phyloP scores from a whole-genome alignment of 1,284 basidiomycete genomes.

The Cutaneotrichosporon sp. region DNA sequence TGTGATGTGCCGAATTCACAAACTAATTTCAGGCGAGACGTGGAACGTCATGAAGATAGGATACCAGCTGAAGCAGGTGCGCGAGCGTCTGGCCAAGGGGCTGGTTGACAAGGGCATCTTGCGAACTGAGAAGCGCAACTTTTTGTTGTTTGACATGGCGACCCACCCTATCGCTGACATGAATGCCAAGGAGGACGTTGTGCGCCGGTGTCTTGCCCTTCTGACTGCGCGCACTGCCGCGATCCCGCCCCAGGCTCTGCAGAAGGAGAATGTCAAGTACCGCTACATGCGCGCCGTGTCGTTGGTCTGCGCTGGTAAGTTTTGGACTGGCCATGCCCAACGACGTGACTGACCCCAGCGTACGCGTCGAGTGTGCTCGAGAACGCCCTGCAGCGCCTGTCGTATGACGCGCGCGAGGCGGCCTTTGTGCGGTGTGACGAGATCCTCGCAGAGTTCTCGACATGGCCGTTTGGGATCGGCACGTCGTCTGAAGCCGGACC shows the following conservation, averaged over 20 bases:
- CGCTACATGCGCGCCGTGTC: constrained; percentile 75
- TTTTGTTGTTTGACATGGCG: constrained; percentile 97
- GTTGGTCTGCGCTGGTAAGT: constrained; percentile 71
- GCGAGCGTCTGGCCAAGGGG: constrained; percentile 93
- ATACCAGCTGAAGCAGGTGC: constrained; percentile 94
- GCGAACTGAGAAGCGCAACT: constrained; percentile 96
- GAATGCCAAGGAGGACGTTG: constrained; percentile 78
- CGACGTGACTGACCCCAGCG: constrained; percentile 33
- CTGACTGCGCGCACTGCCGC: constrained; percentile 81
- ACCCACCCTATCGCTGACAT: constrained; percentile 92
- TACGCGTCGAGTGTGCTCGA: constrained; percentile 94
- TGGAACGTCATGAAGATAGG: constrained; percentile 99
- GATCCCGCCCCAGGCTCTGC: constrained; percentile 67
- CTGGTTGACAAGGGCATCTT: constrained; percentile 95
- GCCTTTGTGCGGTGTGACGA: constrained; percentile 90
- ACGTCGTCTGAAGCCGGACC: constrained; percentile 39
- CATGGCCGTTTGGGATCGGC: constrained; percentile 76
- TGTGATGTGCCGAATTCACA: neutral
- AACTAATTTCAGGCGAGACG: constrained; percentile 72
- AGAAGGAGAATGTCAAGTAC: constrained; percentile 73
- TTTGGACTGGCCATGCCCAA: neutral
- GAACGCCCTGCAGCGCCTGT: constrained; percentile 80
- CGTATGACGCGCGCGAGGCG: constrained; percentile 84
- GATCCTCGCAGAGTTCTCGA: constrained; percentile 79
- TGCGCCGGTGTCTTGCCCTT: constrained; percentile 70